These are phyloP conservation scores for Edaphochlamys debaryana DNA, from an alignment of 139 green algal genomes.

Conservation along the genomic window DNA sequence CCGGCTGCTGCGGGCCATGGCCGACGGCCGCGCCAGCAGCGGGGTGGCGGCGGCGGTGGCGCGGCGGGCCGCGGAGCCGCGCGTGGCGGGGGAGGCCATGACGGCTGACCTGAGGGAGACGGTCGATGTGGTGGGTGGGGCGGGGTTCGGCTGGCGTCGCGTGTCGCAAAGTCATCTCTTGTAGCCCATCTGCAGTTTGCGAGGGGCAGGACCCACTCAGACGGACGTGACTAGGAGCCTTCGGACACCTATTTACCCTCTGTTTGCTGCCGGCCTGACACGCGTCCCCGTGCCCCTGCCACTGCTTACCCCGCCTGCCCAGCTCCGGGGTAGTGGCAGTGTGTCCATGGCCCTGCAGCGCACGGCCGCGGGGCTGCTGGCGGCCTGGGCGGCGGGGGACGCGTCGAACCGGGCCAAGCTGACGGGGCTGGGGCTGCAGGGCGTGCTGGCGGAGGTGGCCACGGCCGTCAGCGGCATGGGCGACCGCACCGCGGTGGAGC, in stretches of 20 bases:
- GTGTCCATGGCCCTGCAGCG: constrained; percentile 40
- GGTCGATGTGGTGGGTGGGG: constrained; percentile 28
- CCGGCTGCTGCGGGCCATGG: constrained; percentile 51
- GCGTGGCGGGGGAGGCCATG: constrained; percentile 17
- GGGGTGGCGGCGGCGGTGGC: constrained; percentile 31
- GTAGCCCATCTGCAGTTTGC: too few relatives aligned
- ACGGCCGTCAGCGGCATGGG: constrained; percentile 32
- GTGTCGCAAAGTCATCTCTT: too few relatives aligned
- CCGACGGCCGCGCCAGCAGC: constrained; percentile 7
- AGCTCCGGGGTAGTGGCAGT: not conserved
- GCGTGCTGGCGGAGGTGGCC: constrained; percentile 43
- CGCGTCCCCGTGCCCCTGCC: not conserved
- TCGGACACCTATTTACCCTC: too few relatives aligned
- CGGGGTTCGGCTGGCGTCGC: too few relatives aligned
- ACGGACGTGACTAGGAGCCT: too few relatives aligned
- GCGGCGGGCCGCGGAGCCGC: constrained; percentile 7
- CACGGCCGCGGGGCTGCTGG: constrained; percentile 23
- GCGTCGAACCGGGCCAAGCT: constrained; percentile 61
- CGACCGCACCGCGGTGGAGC: constrained; percentile 13
- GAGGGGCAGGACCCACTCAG: too few relatives aligned
- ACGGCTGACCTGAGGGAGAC: constrained; percentile 37
- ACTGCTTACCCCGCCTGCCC: not conserved
- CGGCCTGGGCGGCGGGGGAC: constrained; percentile 54
- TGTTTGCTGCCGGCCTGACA: too few relatives aligned
- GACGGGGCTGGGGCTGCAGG: constrained; percentile 48